Evolutionary conservation across 1,284 basidiomycete genomes (phyloP).

Genomic region (Sporisorium iseilematis-ciliati): DNA sequence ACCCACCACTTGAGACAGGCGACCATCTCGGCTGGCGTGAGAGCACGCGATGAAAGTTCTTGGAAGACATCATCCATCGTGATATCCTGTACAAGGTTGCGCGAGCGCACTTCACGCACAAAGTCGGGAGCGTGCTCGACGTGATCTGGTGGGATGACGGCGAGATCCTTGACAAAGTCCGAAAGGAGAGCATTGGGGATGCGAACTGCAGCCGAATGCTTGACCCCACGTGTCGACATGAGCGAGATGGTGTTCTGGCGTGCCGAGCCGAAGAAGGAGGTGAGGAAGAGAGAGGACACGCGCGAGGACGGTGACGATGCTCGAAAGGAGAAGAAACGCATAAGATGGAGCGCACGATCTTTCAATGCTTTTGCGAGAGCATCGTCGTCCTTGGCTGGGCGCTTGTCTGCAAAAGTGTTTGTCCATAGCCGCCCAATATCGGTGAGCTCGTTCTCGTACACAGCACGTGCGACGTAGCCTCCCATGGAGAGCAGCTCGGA

Average conservation of each 20-base stretch:
- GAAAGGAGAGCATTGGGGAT: constrained; percentile 81
- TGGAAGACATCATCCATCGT: constrained; percentile 86
- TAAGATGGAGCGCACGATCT: constrained; percentile 80
- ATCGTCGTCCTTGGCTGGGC: constrained; percentile 74
- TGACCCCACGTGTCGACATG: constrained; percentile 83
- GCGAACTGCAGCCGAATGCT: constrained; percentile 79
- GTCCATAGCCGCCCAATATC: constrained; percentile 70
- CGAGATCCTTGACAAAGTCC: constrained; percentile 83
- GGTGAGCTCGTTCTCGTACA: constrained; percentile 86
- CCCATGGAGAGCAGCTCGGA: constrained; percentile 72
- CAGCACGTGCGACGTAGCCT: constrained; percentile 79
- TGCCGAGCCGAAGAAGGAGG: constrained; percentile 82
- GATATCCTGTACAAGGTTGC: constrained; percentile 83
- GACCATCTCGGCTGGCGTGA: constrained; percentile 81
- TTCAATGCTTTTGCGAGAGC: constrained; percentile 41
- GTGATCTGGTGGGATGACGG: constrained; percentile 80
- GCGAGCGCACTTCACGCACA: constrained; percentile 77
- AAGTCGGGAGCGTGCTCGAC: constrained; percentile 77
- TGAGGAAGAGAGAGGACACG: constrained; percentile 83
- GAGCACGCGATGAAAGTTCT: constrained; percentile 81
- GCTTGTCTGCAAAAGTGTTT: constrained; percentile 72
- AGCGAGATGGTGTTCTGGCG: constrained; percentile 76
- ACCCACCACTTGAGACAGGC: constrained; percentile 93
- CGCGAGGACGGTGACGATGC: constrained; percentile 87
- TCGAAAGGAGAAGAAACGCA: constrained; percentile 73